These are phyloP conservation scores for Lodderomyces theae DNA, from an alignment of 1,139 yeast genomes.

Conservation along the genomic window DNA sequence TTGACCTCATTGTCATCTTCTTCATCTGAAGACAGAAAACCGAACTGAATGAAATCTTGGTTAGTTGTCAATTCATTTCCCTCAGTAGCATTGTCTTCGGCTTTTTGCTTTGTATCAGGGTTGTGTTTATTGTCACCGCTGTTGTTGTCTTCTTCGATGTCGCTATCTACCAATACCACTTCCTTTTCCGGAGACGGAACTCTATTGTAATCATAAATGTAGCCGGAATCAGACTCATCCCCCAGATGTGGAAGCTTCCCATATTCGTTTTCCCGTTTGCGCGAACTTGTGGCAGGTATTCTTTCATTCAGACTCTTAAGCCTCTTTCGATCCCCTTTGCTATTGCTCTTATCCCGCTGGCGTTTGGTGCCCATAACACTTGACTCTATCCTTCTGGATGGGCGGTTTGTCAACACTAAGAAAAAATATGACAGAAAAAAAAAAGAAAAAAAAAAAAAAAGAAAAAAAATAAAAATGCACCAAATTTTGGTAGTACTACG, in stretches of 20 bases:
- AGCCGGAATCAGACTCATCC: constrained; percentile 2
- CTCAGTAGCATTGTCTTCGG: constrained; percentile 13
- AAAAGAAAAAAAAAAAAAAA: no score
- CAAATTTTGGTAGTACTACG: constrained; percentile 21
- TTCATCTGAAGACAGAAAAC: constrained; percentile 36
- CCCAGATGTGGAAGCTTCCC: background rate
- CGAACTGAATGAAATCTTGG: constrained; percentile 61
- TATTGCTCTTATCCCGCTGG: background rate
- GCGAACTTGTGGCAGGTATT: background rate
- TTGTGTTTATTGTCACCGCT: background rate
- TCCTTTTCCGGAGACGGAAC: background rate
- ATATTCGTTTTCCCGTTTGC: background rate
- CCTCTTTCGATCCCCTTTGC: background rate
- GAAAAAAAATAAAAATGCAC: no score
- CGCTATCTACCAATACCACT: constrained; percentile 7
- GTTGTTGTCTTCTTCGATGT: constrained; percentile 7
- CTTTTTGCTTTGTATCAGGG: constrained; percentile 16
- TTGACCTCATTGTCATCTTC: constrained; percentile 27
- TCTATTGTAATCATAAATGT: constrained; percentile 1
- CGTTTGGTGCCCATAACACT: background rate
- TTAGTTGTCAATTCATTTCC: constrained; percentile 43
- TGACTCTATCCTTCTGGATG: background rate
- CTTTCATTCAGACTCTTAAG: background rate
- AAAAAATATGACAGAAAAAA: no score
- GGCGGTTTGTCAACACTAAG: constrained; percentile 5